These are phyloP conservation scores for Polyporus arcularius DNA, from an alignment of 768 basidiomycete genomes.

Conservation along the genomic window DNA sequence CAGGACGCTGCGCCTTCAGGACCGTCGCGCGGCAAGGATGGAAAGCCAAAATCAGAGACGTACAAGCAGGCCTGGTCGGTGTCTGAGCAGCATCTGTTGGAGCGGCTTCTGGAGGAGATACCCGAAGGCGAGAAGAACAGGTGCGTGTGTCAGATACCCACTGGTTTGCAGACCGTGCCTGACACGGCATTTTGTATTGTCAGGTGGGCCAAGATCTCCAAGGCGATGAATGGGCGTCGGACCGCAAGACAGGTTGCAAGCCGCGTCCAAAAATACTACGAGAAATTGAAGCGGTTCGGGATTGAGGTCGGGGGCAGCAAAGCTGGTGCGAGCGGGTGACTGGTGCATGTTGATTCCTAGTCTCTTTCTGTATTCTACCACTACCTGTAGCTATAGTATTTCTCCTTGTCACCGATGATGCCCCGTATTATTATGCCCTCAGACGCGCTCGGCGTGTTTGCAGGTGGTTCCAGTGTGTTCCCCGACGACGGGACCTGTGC, in stretches of 20 bases:
- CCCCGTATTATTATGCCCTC: neutral
- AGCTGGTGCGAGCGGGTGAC: conserved; percentile 1
- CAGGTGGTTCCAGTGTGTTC: neutral
- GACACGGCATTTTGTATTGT: conserved; percentile 8
- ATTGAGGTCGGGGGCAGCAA: conserved; percentile 40
- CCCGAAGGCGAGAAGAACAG: conserved; percentile 77
- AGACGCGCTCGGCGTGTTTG: neutral
- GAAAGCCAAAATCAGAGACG: conserved; percentile 63
- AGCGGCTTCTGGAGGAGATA: conserved; percentile 71
- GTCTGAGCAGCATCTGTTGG: conserved; percentile 75
- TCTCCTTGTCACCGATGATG: conserved; percentile 7
- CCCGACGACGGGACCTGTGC: conserved; percentile 18
- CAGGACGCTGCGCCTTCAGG: neutral
- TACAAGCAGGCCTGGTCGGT: conserved; percentile 82
- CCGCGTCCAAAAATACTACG: conserved; percentile 86
- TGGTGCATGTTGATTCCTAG: neutral
- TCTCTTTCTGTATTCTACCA: neutral
- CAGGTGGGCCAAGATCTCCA: conserved; percentile 82
- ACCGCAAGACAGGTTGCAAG: conserved; percentile 87
- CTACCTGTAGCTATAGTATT: conserved; percentile 8
- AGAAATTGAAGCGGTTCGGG: conserved; percentile 79
- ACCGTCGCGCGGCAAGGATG: conserved; percentile 15
- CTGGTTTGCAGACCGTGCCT: neutral
- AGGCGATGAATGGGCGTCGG: conserved; percentile 74
- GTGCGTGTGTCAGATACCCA: conserved; percentile 37